phyloP scores from a whole-genome alignment of 345 rosid species.

The Cardiospermum halicacabum region DNA sequence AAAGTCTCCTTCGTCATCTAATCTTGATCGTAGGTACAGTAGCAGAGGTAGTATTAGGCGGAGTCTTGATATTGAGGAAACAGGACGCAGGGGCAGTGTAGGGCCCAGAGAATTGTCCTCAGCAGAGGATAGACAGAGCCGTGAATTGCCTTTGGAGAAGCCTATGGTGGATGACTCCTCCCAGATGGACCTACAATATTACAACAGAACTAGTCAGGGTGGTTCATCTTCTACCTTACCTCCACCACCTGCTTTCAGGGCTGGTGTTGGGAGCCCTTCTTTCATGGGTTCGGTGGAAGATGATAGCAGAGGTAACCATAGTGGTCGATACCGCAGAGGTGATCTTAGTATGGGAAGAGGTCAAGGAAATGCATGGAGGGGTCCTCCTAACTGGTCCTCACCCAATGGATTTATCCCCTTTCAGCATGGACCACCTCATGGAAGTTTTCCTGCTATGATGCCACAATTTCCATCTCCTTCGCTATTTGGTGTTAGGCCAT shows the following conservation, averaged over 20 bases:
- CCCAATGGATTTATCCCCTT: constrained; percentile 88
- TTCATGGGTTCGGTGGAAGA: constrained; percentile 67
- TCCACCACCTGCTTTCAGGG: constrained; percentile 57
- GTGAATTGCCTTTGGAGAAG: constrained; percentile 53
- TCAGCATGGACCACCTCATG: constrained; percentile 84
- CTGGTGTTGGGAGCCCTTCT: constrained; percentile 62
- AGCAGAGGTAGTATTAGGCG: constrained; percentile 53
- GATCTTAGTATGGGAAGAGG: constrained; percentile 73
- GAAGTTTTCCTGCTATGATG: constrained; percentile 68
- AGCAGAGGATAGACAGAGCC: constrained; percentile 45
- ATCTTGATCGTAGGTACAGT: constrained; percentile 66
- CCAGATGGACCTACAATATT: constrained; percentile 52
- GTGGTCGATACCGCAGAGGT: constrained; percentile 50
- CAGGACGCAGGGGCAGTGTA: constrained; percentile 50
- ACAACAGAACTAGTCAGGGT: constrained; percentile 48
- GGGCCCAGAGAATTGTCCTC: constrained; percentile 54
- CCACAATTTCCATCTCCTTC: constrained; percentile 74
- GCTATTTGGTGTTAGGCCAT: constrained; percentile 70
- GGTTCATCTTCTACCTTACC: constrained; percentile 47
- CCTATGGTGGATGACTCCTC: constrained; percentile 51
- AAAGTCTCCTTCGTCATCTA: constrained; percentile 75
- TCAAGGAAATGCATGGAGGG: constrained; percentile 87
- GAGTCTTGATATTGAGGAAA: constrained; percentile 70
- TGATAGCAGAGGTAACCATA: constrained; percentile 44
- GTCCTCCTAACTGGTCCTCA: constrained; percentile 74